These are phyloP conservation scores for Pythium dissimile DNA, from an alignment of 352 stramenopile genomes.

Conservation along the genomic window DNA sequence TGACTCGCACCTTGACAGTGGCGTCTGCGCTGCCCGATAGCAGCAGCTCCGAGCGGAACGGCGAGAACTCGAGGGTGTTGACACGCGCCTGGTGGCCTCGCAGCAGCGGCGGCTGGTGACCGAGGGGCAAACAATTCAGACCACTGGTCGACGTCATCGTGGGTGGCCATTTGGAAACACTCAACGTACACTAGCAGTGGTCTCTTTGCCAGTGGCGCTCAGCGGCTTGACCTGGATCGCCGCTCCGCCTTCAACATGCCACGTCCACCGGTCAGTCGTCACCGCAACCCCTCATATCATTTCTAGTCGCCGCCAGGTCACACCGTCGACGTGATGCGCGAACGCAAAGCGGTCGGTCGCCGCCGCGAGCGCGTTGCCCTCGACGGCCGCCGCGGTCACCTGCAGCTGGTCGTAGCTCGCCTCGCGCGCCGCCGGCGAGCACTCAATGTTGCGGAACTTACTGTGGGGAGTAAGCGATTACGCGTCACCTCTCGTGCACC, in stretches of 20 bases:
- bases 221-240: constrained; percentile 61
- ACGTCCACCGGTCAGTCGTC: background rate
- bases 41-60: constrained; percentile 48
- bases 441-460: constrained; percentile 83
- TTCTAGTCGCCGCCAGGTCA: background rate
- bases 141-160: background rate
- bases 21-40: constrained; percentile 53
- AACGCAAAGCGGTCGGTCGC: constrained; percentile 52
- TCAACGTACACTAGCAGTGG: constrained; percentile 20
- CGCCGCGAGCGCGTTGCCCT: constrained; percentile 46
- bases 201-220: constrained; percentile 38
- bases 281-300: background rate
- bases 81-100: constrained; percentile 56
- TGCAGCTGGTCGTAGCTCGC: constrained; percentile 69
- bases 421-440: constrained; percentile 40
- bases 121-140: too few species aligned
- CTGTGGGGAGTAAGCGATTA: constrained; percentile 29
- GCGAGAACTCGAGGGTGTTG: constrained; percentile 60
- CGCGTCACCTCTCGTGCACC: background rate
- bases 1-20: constrained; percentile 51
- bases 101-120: constrained; percentile 57
- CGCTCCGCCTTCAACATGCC: constrained; percentile 30
- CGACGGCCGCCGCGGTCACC: constrained; percentile 36
- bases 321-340: constrained; percentile 57
- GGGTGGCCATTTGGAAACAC: background rate